Base-by-base conservation (phyloP, 495 filamentous ascomycete species). In the Jackrogersella minutella region DNA sequence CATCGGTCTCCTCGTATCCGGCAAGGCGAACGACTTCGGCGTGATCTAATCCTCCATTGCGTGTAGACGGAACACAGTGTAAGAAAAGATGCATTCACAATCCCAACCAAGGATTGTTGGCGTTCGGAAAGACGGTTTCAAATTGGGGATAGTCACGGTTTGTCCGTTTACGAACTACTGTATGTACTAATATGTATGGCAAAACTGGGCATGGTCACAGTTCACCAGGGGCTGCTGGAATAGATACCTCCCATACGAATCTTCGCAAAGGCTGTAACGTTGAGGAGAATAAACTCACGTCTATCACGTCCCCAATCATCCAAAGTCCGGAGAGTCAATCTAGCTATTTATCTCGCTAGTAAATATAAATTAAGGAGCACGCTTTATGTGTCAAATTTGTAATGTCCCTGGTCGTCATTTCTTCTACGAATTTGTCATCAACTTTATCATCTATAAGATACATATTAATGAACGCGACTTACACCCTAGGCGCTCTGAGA, bases 1-100 rank as follows among this genome's bases (percentile, higher is more conserved):
- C 75, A 86, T 98, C 68, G 96, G 96, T 36, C 81, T 99, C 43
- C 82, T 99, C 71, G 83, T 98, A 22, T 89, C 90, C 22, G 83
- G 89, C 63, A 94, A 93, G 77, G 93, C 94, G 21, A 52, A 73
- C 4, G 91, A 92, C 36, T 96, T 99, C 72, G 81, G 85, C 76
- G 76, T 63, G 57, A 64, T 76, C 31, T 78, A 78, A 75, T 8
- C n/a, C 55, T 51, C 30, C 31, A 52, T 24, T 28, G 40, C 24
- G 36, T 64, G 14, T 58, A 7, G 40, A 46, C 14, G 34, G 65
- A 65, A 43, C 34, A 65, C 39, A 60, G 54, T 70, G 68, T 70
- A 66, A 58, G 62, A 66, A 70, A 39, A 43, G 41, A 66, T 62
- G 68, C 68, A 70, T 70, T 63, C 58, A 58, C 62, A 59, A 63